Base-by-base conservation (phyloP, 176 grass and related monocot species). In the Rhipidocladum racemiflorum region DNA sequence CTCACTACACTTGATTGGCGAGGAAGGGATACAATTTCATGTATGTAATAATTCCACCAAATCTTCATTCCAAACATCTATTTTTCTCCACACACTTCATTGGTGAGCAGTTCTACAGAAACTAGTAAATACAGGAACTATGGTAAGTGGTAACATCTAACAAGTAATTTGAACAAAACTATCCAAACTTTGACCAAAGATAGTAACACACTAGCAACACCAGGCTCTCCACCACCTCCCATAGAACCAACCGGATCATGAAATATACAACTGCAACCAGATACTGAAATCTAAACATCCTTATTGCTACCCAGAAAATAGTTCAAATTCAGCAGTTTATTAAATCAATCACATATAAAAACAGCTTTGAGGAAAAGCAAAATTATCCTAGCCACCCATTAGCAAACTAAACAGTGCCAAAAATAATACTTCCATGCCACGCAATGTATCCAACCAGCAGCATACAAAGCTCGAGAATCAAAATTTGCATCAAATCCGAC, bases 231-330 rank as follows among this genome's bases (percentile, higher is more conserved):
- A 32, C n/a, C 9, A 38, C 66, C 38, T 59, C 54, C 39, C 48
- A 67, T 21, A 66, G 61, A 86, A 67, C 54, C 46, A 50, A 74
- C 15, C 5, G 40, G 65, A 76, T 25, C 54, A 64, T 27, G 63
- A 78, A 78, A 71, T 72, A 81, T 35, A 14, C 18, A 21, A 59
- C 64, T 16, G 24, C 4, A 61, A 34, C 14, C 20, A 78, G 3
- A 34, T 34, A 77, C n/a, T 29, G 13, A 30, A 68, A 30, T 28
- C 6, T 20, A 45, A n/a, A 55, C 34, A 61, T 21, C 25, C 2
- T 36, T 65, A 7, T 29, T 89, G 20, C 49, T 67, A 77, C 42
- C 46, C 11, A 68, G 32, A 40, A 55, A 67, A 24, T 8, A 68
- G 9, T 63, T 68, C 21, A 28, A 65, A 38, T 59, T 17, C 27